Conservation (phyloP, 2,329 filamentous ascomycete species). For the Trichoderma simmonsii region DNA sequence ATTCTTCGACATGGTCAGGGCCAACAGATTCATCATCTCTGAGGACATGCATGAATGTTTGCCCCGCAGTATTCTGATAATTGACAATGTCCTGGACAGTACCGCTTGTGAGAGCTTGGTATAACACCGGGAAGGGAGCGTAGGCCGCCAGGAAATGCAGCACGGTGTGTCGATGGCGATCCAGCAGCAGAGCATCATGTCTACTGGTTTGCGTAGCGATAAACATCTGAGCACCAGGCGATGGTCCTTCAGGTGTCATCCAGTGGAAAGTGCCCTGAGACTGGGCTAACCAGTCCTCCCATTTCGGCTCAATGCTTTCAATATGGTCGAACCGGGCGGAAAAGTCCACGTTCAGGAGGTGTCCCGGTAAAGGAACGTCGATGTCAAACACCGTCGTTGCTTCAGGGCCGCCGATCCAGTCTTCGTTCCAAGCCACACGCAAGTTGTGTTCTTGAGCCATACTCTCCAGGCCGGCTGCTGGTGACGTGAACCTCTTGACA, state of each 20-base stretch:
- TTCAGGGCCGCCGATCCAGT: constrained; percentile 32
- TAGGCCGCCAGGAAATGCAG: constrained; percentile 45
- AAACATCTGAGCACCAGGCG: constrained; percentile 14
- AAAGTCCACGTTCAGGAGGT: neutral
- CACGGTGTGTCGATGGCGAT: constrained; percentile 47
- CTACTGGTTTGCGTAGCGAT: constrained; percentile 19
- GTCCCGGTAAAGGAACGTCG: neutral
- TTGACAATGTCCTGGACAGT: constrained; percentile 25
- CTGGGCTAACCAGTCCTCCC: neutral
- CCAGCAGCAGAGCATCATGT: constrained; percentile 26
- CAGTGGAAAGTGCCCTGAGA: constrained; percentile 18
- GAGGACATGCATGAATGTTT: constrained; percentile 48
- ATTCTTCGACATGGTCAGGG: constrained; percentile 25
- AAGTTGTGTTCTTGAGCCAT: constrained; percentile 28
- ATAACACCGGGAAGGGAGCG: constrained; percentile 30
- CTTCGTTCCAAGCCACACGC: constrained; percentile 7
- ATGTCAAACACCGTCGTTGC: neutral
- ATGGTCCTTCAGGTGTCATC: constrained; percentile 29
- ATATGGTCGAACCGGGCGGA: neutral
- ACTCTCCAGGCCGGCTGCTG: constrained; percentile 23
- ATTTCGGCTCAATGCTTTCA: neutral
- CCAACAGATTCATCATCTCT: constrained; percentile 25
- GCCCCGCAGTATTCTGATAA: constrained; percentile 41
- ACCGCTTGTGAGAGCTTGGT: constrained; percentile 26
- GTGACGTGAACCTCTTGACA: constrained; percentile 39